Conservation (phyloP, 768 basidiomycete genomes). For the Collybia sp. region DNA sequence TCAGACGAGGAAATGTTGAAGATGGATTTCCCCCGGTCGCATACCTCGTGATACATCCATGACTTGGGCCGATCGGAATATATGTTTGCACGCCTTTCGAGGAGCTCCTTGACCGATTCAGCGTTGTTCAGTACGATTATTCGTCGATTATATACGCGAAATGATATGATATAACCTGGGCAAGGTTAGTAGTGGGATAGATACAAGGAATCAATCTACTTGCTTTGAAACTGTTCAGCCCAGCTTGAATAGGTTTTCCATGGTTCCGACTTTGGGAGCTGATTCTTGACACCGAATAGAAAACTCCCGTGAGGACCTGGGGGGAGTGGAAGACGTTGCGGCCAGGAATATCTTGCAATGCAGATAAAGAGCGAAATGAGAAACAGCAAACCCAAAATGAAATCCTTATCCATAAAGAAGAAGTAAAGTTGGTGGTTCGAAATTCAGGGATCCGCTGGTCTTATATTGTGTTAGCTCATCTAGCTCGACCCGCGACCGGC, state of each 20-base stretch:
- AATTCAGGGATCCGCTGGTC: too few relatives aligned
- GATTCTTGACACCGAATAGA: constrained; percentile 17
- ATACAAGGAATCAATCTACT: neutral
- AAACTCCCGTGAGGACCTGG: constrained; percentile 19
- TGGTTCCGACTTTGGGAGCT: constrained; percentile 15
- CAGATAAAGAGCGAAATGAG: neutral
- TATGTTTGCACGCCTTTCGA: constrained; percentile 44
- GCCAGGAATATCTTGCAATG: neutral
- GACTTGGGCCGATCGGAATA: constrained; percentile 53
- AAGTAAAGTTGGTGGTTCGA: too few relatives aligned
- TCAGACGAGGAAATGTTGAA: constrained; percentile 40
- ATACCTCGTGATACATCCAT: constrained; percentile 39
- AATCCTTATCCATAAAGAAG: too few relatives aligned
- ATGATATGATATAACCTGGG: constrained; percentile 25
- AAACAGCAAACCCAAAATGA: neutral
- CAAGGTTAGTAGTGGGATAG: neutral
- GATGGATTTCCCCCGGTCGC: constrained; percentile 33
- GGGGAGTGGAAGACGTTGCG: constrained; percentile 12
- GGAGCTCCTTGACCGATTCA: constrained; percentile 37
- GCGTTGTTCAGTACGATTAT: constrained; percentile 47
- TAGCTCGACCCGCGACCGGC: too few relatives aligned
- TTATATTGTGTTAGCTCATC: too few relatives aligned
- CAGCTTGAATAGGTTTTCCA: constrained; percentile 23
- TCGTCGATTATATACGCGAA: constrained; percentile 37
- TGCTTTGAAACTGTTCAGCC: constrained; percentile 17